Percentiles rank a stretch among this genome's conserved stretches.
Conservation (phyloP, 2,329 filamentous ascomycete genomes). For the Boeremia lycopersici region DNA sequence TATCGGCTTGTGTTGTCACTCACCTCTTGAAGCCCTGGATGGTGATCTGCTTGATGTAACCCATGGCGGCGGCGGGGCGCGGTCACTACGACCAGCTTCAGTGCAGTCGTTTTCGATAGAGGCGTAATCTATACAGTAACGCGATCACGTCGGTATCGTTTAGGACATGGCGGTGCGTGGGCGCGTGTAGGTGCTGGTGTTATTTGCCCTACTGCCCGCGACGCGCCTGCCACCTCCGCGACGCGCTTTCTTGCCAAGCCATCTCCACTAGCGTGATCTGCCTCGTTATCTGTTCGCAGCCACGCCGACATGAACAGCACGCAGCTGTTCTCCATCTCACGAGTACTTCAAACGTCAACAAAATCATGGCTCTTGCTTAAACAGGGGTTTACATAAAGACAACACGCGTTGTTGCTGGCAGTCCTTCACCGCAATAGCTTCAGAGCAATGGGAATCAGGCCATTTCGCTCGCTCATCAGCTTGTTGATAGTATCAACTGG, state of each 20-base stretch:
- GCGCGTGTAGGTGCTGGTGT: conserved; percentile 11
- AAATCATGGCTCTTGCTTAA: no score
- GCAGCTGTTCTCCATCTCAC: no score
- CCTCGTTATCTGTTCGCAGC: neutral
- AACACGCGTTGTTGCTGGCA: no score
- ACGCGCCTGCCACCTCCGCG: conserved; percentile 28
- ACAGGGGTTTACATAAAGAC: no score
- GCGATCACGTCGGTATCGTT: conserved; percentile 21
- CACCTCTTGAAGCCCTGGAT: conserved; percentile 99
- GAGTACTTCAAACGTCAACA: no score
- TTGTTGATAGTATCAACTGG: no score
- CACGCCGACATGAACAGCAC: neutral
- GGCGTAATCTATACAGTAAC: neutral
- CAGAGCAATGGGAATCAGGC: no score
- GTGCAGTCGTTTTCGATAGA: neutral
- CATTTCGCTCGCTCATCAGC: no score
- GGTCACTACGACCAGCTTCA: conserved; percentile 8
- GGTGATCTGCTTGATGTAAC: conserved; percentile 98
- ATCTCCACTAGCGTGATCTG: conserved; percentile 1
- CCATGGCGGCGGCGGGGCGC: conserved; percentile 36
- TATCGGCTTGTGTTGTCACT: conserved; percentile 17
- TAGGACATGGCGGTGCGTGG: conserved; percentile 27
- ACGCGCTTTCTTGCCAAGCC: conserved; percentile 30
- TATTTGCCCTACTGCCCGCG: conserved; percentile 20
- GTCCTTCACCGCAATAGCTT: no score